Evolutionary conservation across 2,329 filamentous ascomycete genomes (phyloP).

Genomic region (Paramyrothecium sp.): DNA sequence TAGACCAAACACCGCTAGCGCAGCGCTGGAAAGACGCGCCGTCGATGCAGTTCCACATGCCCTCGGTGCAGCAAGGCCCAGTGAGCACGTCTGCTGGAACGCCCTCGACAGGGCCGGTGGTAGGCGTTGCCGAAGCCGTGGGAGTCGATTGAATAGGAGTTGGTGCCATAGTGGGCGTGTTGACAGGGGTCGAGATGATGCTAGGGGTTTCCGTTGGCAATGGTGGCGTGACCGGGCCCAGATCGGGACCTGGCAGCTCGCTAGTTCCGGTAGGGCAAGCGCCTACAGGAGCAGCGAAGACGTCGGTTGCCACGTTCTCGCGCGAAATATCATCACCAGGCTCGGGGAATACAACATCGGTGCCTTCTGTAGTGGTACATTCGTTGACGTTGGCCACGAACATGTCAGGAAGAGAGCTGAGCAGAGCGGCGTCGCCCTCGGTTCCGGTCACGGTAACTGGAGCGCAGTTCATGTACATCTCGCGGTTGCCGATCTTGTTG

Average conservation of each 20-base stretch:
- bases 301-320: conserved; percentile 36
- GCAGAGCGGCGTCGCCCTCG: conserved; percentile 48
- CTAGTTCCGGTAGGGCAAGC: conserved; percentile 21
- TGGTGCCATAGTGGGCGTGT: conserved; percentile 12
- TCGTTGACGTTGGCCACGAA: conserved; percentile 63
- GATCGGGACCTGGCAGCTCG: conserved; percentile 8
- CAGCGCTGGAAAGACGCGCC: conserved; percentile 54
- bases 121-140: conserved; percentile 1
- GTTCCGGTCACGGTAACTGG: conserved; percentile 63
- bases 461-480: conserved; percentile 98
- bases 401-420: conserved; percentile 65
- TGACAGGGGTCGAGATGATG: conserved; percentile 6
- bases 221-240: not conserved
- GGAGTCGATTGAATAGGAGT: conserved; percentile 13
- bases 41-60: conserved; percentile 52
- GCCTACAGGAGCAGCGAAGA: conserved; percentile 24
- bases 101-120: conserved; percentile 15
- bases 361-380: conserved; percentile 49
- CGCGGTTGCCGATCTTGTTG: conserved; percentile 88
- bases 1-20: conserved; percentile 50
- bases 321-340: conserved; percentile 57
- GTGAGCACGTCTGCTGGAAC: conserved; percentile 17
- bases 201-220: conserved; percentile 13
- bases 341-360: conserved; percentile 59
- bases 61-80: conserved; percentile 45